phyloP scores from a whole-genome alignment of 805 yeast genomes.

The Wickerhamiella qilinensis region DNA sequence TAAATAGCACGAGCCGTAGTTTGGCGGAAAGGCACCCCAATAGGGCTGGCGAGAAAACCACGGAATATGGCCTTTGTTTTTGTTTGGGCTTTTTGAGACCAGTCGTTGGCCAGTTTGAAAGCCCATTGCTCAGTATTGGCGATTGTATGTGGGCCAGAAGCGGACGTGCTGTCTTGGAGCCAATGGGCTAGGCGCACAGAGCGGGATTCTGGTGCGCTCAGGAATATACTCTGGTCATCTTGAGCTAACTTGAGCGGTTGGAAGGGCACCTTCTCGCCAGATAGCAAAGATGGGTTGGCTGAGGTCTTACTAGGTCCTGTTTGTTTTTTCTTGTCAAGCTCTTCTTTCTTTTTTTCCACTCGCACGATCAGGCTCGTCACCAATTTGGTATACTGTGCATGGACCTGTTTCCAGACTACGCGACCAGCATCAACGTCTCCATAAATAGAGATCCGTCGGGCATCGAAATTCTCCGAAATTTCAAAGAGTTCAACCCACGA shows the following conservation, averaged over 20 bases:
- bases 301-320: neutral
- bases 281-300: neutral
- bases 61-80: neutral
- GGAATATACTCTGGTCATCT: conserved; percentile 6
- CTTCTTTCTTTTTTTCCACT: neutral
- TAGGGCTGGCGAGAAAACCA: conserved; percentile 11
- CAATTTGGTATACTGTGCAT: neutral
- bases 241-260: conserved; percentile 11
- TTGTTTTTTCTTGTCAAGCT: neutral
- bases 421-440: conserved; percentile 20
- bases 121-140: neutral
- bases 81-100: neutral
- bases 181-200: neutral
- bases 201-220: neutral
- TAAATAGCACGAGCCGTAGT: conserved; percentile 19
- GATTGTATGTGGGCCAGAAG: neutral
- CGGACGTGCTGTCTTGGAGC: neutral
- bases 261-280: conserved; percentile 14
- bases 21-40: conserved; percentile 22
- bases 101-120: neutral
- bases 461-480: conserved; percentile 17
- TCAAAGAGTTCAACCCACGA: conserved; percentile 25
- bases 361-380: neutral
- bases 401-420: conserved; percentile 20
- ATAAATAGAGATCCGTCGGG: conserved; percentile 22